Evolutionary conservation across 345 rosid genomes (phyloP).

Genomic region (Aegle marmelos): DNA sequence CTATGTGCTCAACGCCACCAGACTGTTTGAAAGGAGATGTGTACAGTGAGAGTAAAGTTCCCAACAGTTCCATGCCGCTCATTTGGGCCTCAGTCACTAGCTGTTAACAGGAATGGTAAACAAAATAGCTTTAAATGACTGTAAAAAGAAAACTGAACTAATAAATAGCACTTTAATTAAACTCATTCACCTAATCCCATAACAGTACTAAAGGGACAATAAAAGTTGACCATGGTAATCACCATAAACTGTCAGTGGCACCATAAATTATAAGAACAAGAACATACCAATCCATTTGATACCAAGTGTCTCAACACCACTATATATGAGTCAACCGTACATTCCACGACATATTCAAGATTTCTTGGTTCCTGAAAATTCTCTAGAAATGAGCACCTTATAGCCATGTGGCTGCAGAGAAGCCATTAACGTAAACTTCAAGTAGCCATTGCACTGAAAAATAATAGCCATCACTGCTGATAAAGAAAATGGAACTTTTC

Average conservation of each 20-base stretch:
- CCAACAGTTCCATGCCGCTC: constrained; percentile 57
- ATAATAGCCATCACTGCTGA: neutral
- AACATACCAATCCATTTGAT: constrained; percentile 48
- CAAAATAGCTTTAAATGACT: neutral
- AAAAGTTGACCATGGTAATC: constrained; percentile 2
- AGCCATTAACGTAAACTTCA: neutral
- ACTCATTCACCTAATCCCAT: neutral
- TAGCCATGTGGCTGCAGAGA: constrained; percentile 7
- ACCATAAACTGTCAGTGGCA: neutral
- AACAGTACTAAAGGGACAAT: neutral
- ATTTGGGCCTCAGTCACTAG: constrained; percentile 49
- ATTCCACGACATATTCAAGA: constrained; percentile 43
- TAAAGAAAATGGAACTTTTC: neutral
- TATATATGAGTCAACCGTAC: constrained; percentile 54
- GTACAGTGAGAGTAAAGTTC: constrained; percentile 44
- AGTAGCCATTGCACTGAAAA: neutral
- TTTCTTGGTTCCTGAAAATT: constrained; percentile 57
- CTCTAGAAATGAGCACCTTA: constrained; percentile 14
- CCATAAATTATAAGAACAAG: constrained; percentile 2
- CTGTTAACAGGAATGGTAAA: constrained; percentile 33
- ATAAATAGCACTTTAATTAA: neutral
- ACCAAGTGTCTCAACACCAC: constrained; percentile 61
- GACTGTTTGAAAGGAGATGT: constrained; percentile 36
- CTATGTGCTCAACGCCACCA: constrained; percentile 39
- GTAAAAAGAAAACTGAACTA: neutral